These are phyloP conservation scores for Trichoderma brevicompactum DNA, from an alignment of 2,329 filamentous ascomycete species.

Conservation along the genomic window DNA sequence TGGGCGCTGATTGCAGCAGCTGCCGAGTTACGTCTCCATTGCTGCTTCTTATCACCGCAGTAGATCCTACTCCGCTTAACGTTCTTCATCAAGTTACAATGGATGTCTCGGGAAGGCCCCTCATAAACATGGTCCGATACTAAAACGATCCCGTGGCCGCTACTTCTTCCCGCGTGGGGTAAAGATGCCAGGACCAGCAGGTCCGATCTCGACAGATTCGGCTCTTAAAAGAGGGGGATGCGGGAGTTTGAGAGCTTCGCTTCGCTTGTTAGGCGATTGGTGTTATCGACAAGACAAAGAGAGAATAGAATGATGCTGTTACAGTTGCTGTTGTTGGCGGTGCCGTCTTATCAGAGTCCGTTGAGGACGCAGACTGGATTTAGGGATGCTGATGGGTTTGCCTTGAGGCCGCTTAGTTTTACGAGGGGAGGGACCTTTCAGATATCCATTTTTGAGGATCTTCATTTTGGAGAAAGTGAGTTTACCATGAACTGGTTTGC, in stretches of 20 bases:
- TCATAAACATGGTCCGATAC: neutral
- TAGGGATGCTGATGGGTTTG: neutral
- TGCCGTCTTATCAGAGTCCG: conserved; percentile 11
- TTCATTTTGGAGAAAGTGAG: conserved; percentile 72
- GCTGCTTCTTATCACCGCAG: neutral
- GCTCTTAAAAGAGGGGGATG: neutral
- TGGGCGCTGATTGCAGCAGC: neutral
- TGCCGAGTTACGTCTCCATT: neutral
- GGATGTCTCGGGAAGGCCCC: neutral
- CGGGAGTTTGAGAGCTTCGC: neutral
- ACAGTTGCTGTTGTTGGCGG: conserved; percentile 1
- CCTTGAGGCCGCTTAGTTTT: conserved; percentile 40
- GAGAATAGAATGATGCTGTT: neutral
- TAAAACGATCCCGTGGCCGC: neutral
- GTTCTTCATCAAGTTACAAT: neutral
- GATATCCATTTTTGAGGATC: conserved; percentile 66
- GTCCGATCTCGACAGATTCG: neutral
- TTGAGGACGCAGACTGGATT: neutral
- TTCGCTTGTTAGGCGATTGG: neutral
- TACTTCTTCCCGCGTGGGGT: neutral
- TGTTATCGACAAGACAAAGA: neutral
- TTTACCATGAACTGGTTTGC: neutral
- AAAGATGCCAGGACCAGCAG: neutral
- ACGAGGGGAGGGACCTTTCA: conserved; percentile 53
- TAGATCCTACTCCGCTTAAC: neutral